Evolutionary conservation across 495 filamentous ascomycete genomes (phyloP).

Genomic region (Cudoniella acicularis): DNA sequence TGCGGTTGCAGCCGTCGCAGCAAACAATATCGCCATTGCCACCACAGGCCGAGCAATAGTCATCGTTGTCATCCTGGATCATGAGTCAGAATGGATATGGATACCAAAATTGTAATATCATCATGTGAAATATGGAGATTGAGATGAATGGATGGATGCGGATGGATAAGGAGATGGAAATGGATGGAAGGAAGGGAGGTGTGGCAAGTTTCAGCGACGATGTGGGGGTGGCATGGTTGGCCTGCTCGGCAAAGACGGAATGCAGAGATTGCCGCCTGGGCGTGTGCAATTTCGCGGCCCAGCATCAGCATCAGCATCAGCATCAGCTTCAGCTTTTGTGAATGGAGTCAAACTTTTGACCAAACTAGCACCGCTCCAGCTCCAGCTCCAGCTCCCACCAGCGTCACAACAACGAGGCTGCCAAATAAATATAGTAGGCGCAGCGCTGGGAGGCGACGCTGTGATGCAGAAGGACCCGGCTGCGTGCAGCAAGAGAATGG

Average conservation of each 20-base stretch:
- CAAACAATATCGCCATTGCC: slow-evolving; percentile 81
- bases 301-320: too few species aligned
- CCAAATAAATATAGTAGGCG: slow-evolving; percentile 4
- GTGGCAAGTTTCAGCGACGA: slow-evolving; percentile 11
- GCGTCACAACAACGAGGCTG: too few species aligned
- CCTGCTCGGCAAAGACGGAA: slow-evolving; percentile 20
- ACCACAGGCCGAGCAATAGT: slow-evolving; percentile 80
- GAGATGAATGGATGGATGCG: neutral
- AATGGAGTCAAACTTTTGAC: slow-evolving; percentile 17
- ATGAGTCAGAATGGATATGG: slow-evolving; percentile 18
- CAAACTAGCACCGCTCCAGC: neutral
- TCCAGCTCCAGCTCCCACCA: slow-evolving; percentile 8
- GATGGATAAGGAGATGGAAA: neutral
- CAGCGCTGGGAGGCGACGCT: neutral
- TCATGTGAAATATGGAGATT: neutral
- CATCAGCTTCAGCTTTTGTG: neutral
- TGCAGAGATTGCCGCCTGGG: slow-evolving; percentile 22
- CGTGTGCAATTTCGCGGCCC: slow-evolving; percentile 15
- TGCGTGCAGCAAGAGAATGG: slow-evolving; percentile 8
- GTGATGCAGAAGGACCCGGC: neutral
- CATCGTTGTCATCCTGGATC: slow-evolving; percentile 72
- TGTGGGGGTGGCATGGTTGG: slow-evolving; percentile 19
- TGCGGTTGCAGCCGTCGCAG: slow-evolving; percentile 84
- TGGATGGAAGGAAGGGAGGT: neutral
- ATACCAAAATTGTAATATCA: neutral